These are phyloP conservation scores for Dictyostelium intermedium DNA, from an alignment of 78 protist species.

Conservation along the genomic window DNA sequence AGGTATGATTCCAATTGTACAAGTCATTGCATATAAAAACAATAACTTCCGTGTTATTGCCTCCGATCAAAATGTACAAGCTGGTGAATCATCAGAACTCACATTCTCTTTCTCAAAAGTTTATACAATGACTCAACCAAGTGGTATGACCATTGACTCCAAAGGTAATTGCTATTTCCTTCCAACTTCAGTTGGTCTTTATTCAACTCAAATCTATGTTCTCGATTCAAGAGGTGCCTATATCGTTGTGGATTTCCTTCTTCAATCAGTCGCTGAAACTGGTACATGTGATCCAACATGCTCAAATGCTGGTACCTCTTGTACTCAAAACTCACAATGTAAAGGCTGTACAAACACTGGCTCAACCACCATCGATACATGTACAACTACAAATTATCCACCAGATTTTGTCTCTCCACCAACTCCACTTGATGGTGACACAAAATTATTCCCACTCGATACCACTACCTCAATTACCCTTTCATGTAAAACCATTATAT, in stretches of 20 bases:
- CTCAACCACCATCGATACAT: not conserved
- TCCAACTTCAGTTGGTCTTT: slow-evolving; percentile 4
- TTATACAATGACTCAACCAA: not conserved
- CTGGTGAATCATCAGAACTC: not conserved
- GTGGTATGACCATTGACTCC: not conserved
- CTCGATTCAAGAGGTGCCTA: not conserved
- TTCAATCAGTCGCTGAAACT: not conserved
- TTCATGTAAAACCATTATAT: not conserved
- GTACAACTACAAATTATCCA: not conserved
- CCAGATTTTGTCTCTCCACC: slow-evolving; percentile 16
- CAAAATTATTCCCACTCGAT: not conserved
- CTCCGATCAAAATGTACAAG: not conserved
- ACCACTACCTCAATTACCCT: not conserved
- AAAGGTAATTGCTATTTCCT: not conserved
- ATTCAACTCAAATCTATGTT: not conserved
- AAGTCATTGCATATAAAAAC: not conserved
- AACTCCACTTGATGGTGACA: slow-evolving; percentile 10
- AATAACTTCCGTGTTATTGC: not conserved
- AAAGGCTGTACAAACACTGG: not conserved
- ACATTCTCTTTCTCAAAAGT: not conserved
- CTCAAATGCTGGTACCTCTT: not conserved
- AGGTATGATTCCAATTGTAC: not conserved
- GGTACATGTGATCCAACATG: not conserved
- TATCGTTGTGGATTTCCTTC: slow-evolving; percentile 9
- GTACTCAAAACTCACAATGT: not conserved